These are phyloP conservation scores for Ceratocystis diversiconidia DNA, from an alignment of 2,329 filamentous ascomycete species.

Conservation along the genomic window DNA sequence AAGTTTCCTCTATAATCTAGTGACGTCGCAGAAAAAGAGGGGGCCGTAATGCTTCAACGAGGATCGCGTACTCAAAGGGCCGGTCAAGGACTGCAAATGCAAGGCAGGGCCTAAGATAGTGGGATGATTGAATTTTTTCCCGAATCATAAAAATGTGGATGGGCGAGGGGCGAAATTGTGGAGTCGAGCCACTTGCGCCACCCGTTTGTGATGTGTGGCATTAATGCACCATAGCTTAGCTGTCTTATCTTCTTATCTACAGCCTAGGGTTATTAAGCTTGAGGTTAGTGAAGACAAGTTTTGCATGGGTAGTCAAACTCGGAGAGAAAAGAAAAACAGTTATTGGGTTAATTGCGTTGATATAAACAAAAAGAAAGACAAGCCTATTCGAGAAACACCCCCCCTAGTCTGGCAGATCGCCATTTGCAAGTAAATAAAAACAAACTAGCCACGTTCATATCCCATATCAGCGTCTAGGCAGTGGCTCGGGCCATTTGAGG, in stretches of 20 bases:
- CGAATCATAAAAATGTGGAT: conserved; percentile 17
- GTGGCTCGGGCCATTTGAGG: conserved; percentile 1
- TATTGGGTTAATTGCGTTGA: background rate
- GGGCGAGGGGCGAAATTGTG: conserved; percentile 16
- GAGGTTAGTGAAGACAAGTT: background rate
- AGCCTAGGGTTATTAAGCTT: background rate
- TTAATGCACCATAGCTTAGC: background rate
- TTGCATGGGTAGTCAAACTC: background rate
- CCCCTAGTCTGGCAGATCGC: background rate
- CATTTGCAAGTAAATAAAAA: background rate
- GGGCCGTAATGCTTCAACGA: background rate
- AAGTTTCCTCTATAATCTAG: background rate
- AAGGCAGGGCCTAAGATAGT: conserved; percentile 3
- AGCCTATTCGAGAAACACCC: background rate
- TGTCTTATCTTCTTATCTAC: background rate
- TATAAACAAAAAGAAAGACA: background rate
- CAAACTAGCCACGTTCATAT: background rate
- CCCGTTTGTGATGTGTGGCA: background rate
- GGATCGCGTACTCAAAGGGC: conserved; percentile 9
- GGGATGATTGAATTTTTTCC: conserved; percentile 16
- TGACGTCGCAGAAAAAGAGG: conserved; percentile 13
- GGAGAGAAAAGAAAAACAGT: background rate
- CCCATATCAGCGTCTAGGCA: background rate
- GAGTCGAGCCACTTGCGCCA: background rate
- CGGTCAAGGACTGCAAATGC: background rate